Conservation (phyloP, 225 moss, liverwort and hornwort species). For the Neckera pumila region DNA sequence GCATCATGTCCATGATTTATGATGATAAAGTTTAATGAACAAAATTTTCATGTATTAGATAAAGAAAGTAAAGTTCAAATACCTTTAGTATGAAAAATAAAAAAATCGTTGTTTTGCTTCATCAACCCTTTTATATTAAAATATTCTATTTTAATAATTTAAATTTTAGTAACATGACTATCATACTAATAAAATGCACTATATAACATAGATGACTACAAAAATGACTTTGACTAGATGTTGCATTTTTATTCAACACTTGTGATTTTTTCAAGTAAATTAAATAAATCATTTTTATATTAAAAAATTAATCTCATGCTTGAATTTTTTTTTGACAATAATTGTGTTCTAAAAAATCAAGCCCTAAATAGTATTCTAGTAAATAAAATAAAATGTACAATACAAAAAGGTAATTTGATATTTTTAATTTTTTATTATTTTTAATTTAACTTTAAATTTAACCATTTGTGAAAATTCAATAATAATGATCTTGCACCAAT, state of each 20-base stretch:
- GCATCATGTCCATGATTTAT: background rate
- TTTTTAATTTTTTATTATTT: background rate
- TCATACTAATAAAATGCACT: background rate
- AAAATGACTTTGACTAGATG: background rate
- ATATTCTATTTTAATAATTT: background rate
- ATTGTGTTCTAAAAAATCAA: background rate
- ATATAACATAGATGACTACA: background rate
- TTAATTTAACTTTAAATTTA: too few species aligned
- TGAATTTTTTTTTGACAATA: background rate
- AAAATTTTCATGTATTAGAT: too few species aligned
- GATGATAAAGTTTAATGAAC: background rate
- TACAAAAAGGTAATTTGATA: background rate
- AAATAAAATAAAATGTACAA: background rate
- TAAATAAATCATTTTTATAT: fast-evolving
- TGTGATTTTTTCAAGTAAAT: background rate
- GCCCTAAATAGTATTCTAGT: fast-evolving
- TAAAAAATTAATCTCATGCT: background rate
- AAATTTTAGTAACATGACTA: background rate
- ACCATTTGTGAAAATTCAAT: background rate
- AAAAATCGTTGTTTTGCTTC: background rate
- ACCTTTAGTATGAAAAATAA: background rate
- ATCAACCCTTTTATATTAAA: background rate
- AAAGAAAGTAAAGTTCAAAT: background rate
- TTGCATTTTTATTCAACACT: background rate
- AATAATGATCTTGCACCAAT: background rate